phyloP scores from a whole-genome alignment of 139 green algal species.

The Chlamydomonas sp. region DNA sequence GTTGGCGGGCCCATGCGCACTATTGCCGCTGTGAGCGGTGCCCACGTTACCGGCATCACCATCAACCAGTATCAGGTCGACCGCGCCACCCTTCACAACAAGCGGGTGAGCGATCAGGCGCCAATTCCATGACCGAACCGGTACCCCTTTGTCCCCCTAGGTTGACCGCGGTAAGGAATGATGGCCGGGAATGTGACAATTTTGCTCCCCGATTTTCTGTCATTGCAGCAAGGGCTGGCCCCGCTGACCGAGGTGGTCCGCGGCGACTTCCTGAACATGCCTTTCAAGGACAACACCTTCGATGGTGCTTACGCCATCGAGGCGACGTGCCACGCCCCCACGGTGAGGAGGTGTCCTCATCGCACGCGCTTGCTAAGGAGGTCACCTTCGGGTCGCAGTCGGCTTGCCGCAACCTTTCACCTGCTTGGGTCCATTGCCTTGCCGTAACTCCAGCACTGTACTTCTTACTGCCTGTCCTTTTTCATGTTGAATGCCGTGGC shows the following conservation, averaged over 20 bases:
- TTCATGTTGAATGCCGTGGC: not conserved
- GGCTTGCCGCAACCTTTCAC: no score
- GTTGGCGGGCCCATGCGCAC: constrained; percentile 98
- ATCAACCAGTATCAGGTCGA: constrained; percentile 98
- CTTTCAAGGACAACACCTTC: constrained; percentile 87
- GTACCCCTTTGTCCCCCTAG: no score
- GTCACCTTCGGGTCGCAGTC: no score
- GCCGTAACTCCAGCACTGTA: not conserved
- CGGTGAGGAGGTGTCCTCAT: constrained; percentile 46
- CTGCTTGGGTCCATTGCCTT: no score
- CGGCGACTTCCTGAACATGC: constrained; percentile 97
- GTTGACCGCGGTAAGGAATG: no score
- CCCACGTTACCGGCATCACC: constrained; percentile 94
- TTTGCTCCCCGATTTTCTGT: not conserved
- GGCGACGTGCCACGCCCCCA: constrained; percentile 96
- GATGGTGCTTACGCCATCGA: constrained; percentile 96
- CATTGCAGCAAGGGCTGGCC: constrained; percentile 72
- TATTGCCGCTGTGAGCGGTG: constrained; percentile 83
- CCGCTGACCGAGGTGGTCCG: constrained; percentile 84
- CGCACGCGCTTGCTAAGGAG: no score
- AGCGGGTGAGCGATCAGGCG: constrained; percentile 57
- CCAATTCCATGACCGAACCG: no score
- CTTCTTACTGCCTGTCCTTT: not conserved
- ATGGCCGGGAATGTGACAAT: not conserved
- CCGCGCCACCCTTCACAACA: constrained; percentile 82